A percentile compares a stretch with the other conserved stretches of the same genome.
phyloP scores from a whole-genome alignment of 129 eudicot genomes.

The Chrysanthemum makinoi region DNA sequence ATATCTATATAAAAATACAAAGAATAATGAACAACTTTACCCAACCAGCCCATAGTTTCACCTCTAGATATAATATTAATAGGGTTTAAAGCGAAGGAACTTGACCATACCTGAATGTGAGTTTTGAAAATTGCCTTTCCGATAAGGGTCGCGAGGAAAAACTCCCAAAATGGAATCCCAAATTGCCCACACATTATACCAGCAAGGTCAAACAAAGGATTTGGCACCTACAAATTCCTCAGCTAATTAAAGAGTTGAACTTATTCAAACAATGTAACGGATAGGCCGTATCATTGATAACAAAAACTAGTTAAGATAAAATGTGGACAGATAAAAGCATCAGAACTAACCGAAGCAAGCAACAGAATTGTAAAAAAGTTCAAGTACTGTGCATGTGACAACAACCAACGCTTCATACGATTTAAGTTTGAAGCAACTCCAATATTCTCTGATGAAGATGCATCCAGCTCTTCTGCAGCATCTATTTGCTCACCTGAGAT shows the following conservation, averaged over 20 bases:
- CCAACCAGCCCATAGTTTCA: too few relatives aligned
- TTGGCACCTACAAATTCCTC: slow-evolving; percentile 69
- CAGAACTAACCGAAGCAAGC: slow-evolving; percentile 89
- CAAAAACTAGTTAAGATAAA: neutral
- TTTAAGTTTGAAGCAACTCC: slow-evolving; percentile 54
- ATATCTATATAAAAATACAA: too few relatives aligned
- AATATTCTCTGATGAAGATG: slow-evolving; percentile 45
- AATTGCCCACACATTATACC: slow-evolving; percentile 99
- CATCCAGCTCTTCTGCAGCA: slow-evolving; percentile 65
- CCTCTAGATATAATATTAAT: neutral
- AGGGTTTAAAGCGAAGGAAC: neutral
- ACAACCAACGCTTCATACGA: slow-evolving; percentile 67
- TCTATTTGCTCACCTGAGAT: slow-evolving; percentile 67
- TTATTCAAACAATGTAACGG: neutral
- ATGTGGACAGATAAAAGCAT: neutral
- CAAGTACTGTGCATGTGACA: slow-evolving; percentile 84
- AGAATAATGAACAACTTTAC: too few relatives aligned
- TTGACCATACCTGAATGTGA: slow-evolving; percentile 81
- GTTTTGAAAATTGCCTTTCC: slow-evolving; percentile 96
- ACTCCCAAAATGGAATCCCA: slow-evolving; percentile 95
- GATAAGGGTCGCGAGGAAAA: slow-evolving; percentile 81
- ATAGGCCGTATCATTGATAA: neutral
- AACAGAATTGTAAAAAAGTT: slow-evolving; percentile 80
- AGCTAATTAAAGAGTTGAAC: slow-evolving; percentile 5
- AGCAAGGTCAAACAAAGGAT: slow-evolving; percentile 98